Conservation (phyloP, 306 rosid genomes). For the Corylus americana region DNA sequence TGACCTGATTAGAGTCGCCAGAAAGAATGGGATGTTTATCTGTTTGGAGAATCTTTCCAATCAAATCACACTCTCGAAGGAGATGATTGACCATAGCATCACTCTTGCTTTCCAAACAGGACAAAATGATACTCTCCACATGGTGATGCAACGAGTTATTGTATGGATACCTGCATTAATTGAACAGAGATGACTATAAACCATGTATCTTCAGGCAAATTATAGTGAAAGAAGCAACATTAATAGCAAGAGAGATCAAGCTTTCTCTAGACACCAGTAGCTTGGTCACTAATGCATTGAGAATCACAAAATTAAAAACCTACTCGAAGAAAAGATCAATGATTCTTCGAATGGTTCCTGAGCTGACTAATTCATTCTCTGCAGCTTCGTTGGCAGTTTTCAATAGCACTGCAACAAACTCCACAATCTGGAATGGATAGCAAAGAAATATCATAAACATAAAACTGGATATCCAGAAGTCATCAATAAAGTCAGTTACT, state of each 20-base stretch:
- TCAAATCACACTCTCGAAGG: conserved; percentile 79
- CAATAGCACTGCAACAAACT: conserved; percentile 87
- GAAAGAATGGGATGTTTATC: conserved; percentile 69
- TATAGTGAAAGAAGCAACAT: conserved; percentile 10
- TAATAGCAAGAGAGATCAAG: conserved; percentile 3
- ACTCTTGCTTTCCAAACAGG: conserved; percentile 86
- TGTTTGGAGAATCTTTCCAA: conserved; percentile 69
- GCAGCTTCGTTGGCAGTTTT: conserved; percentile 79
- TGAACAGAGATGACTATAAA: conserved; percentile 16
- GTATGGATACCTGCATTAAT: conserved; percentile 82
- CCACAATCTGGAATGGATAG: conserved; percentile 69
- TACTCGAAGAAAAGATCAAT: conserved; percentile 98
- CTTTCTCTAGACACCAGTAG: conserved; percentile 5
- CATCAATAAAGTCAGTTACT: not conserved
- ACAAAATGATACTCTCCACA: conserved; percentile 77
- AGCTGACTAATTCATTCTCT: conserved; percentile 79
- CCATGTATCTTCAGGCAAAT: conserved; percentile 17
- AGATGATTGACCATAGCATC: conserved; percentile 71
- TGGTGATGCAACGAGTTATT: conserved; percentile 90
- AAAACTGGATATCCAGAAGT: conserved; percentile 8
- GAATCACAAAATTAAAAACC: conserved; percentile 29
- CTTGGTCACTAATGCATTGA: not conserved
- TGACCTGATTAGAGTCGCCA: conserved; percentile 63
- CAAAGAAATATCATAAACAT: conserved; percentile 18
- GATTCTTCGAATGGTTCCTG: conserved; percentile 82